A percentile compares a stretch with the other conserved stretches of the same genome.
phyloP scores from a whole-genome alignment of 108 stramenopile species.

The Nitzschia sp. region DNA sequence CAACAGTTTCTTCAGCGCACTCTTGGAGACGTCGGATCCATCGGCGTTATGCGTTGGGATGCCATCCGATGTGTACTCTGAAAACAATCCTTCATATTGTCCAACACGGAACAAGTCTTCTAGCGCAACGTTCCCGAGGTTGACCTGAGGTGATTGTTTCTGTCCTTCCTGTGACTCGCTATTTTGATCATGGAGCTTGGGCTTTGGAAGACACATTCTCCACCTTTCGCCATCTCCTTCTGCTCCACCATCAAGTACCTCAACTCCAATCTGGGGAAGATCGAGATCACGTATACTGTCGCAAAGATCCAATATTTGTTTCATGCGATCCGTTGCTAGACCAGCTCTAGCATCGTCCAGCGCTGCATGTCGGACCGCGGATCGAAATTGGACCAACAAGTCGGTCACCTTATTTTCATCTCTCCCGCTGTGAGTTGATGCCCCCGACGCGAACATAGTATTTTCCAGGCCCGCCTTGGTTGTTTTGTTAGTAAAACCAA shows the following conservation, averaged over 20 bases:
- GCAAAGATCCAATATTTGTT: constrained; percentile 56
- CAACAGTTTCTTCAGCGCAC: constrained; percentile 47
- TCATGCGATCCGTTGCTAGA: constrained; percentile 21
- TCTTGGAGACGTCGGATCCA: constrained; percentile 54
- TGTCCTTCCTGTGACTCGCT: not conserved
- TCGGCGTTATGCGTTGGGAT: constrained; percentile 56
- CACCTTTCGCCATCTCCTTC: constrained; percentile 11
- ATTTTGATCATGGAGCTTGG: too few species aligned
- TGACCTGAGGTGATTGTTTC: not conserved
- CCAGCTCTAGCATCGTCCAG: constrained; percentile 34
- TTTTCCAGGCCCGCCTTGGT: constrained; percentile 45
- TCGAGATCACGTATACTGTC: constrained; percentile 68
- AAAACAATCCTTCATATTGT: constrained; percentile 44
- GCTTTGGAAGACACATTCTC: constrained; percentile 34
- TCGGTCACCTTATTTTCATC: constrained; percentile 38
- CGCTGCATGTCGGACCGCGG: constrained; percentile 49
- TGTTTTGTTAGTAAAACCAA: constrained; percentile 71
- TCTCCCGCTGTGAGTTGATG: constrained; percentile 5
- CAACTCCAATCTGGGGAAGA: constrained; percentile 61
- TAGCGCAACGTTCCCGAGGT: constrained; percentile 17
- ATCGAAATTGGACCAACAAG: constrained; percentile 61
- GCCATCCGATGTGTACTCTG: constrained; percentile 37
- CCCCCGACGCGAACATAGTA: not conserved
- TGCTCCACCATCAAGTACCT: constrained; percentile 49
- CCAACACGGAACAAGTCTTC: constrained; percentile 48